These are phyloP conservation scores for Globomyces sp. DNA, from an alignment of 371 early-diverging fungal species.

Conservation along the genomic window DNA sequence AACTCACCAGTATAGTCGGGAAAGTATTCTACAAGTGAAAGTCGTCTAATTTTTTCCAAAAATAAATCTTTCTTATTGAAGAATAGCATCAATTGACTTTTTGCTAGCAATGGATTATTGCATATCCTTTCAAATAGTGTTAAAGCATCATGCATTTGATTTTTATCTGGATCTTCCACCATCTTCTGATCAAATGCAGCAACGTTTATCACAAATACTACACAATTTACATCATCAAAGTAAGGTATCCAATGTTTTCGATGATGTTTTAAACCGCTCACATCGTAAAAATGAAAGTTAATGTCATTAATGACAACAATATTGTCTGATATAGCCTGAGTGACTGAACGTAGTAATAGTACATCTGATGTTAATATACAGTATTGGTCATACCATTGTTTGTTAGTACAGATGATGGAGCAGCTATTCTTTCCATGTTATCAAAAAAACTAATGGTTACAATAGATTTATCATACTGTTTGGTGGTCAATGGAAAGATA, in stretches of 20 bases:
- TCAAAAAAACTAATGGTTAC: slow-evolving; percentile 9
- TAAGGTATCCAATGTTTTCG: slow-evolving; percentile 95
- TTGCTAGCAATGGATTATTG: slow-evolving; percentile 15
- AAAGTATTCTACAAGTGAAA: slow-evolving; percentile 43
- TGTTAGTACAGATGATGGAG: neutral
- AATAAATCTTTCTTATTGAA: slow-evolving; percentile 20
- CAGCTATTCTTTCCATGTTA: neutral
- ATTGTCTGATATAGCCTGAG: slow-evolving; percentile 10
- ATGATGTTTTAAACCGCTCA: slow-evolving; percentile 1
- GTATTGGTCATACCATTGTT: neutral
- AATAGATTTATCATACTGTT: neutral
- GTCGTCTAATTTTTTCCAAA: slow-evolving; percentile 25
- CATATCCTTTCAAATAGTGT: slow-evolving; percentile 14
- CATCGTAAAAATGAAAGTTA: slow-evolving; percentile 14
- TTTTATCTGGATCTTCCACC: slow-evolving; percentile 15
- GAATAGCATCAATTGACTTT: slow-evolving; percentile 1
- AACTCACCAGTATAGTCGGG: slow-evolving; percentile 44
- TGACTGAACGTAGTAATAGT: slow-evolving; percentile 8
- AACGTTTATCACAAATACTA: slow-evolving; percentile 83
- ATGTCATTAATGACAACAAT: slow-evolving; percentile 1
- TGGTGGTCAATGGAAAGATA: no score
- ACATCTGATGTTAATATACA: slow-evolving; percentile 6
- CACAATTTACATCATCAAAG: slow-evolving; percentile 58
- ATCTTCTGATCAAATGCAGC: slow-evolving; percentile 29
- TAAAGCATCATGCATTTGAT: slow-evolving; percentile 9